Conservation (phyloP, 1,139 yeast genomes). For the Wickerhamomyces sp. region DNA sequence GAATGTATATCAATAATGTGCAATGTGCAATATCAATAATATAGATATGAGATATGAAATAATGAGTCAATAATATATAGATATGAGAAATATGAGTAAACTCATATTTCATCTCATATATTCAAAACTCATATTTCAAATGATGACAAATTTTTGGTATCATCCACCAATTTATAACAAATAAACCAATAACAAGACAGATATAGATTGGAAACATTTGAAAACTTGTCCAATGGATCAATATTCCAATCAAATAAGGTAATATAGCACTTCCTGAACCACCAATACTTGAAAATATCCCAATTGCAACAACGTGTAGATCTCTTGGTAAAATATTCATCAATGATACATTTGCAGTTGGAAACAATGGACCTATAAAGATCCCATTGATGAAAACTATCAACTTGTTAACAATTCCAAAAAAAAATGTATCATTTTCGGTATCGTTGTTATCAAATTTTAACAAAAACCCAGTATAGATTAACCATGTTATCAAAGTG, state of each 20-base stretch:
- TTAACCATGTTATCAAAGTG: slow-evolving; percentile 19
- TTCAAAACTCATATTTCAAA: slow-evolving; percentile 1
- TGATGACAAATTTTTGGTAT: neutral
- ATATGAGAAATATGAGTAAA: too few species aligned
- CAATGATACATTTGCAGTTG: slow-evolving; percentile 66
- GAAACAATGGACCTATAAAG: slow-evolving; percentile 77
- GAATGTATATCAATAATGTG: too few species aligned
- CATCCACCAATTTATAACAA: neutral
- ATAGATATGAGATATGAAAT: too few species aligned
- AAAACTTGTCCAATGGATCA: slow-evolving; percentile 28
- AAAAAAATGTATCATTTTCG: slow-evolving; percentile 1
- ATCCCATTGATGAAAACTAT: slow-evolving; percentile 54
- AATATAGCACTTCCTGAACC: slow-evolving; percentile 76
- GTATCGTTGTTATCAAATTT: slow-evolving; percentile 28
- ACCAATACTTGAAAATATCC: slow-evolving; percentile 73
- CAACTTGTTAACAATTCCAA: slow-evolving; percentile 5
- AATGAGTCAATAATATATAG: too few species aligned
- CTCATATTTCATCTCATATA: too few species aligned
- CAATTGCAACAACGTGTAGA: slow-evolving; percentile 64
- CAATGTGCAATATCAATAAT: too few species aligned
- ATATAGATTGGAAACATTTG: slow-evolving; percentile 19
- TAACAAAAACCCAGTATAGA: slow-evolving; percentile 18
- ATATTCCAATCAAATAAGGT: slow-evolving; percentile 56
- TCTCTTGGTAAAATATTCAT: slow-evolving; percentile 57
- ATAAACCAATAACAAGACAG: slow-evolving; percentile 1